Percentiles rank a stretch among this genome's conserved stretches.
These are phyloP conservation scores for Hordeum marinum DNA, from an alignment of 176 grass and related monocot species.

Conservation along the genomic window DNA sequence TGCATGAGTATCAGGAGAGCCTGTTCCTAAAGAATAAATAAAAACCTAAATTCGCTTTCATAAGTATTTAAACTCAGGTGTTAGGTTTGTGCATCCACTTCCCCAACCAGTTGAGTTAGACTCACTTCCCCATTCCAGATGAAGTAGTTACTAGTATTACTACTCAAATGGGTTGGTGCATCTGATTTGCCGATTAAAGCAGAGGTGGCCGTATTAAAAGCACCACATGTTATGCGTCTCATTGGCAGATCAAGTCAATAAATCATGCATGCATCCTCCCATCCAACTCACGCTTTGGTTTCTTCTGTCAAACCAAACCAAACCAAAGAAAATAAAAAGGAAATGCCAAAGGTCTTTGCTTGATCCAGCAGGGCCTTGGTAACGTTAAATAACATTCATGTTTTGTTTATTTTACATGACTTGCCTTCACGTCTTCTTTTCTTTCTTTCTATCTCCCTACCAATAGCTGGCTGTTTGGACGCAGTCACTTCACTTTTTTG, in stretches of 20 bases:
- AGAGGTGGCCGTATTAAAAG: background rate
- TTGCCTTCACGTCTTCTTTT: slow-evolving; percentile 2
- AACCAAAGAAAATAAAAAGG: background rate
- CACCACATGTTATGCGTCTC: background rate
- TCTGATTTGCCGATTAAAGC: background rate
- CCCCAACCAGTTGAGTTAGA: too few relatives aligned
- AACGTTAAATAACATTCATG: background rate
- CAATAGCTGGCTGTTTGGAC: background rate
- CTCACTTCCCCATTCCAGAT: too few relatives aligned
- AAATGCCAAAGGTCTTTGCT: background rate
- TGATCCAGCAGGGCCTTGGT: background rate
- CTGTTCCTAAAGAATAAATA: too few relatives aligned
- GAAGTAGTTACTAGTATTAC: too few relatives aligned
- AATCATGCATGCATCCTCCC: background rate
- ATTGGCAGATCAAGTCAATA: background rate
- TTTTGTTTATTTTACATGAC: slow-evolving; percentile 1
- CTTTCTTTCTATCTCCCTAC: background rate
- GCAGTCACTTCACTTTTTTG: background rate
- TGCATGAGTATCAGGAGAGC: too few relatives aligned
- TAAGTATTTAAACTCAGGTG: too few relatives aligned
- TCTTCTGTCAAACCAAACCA: background rate
- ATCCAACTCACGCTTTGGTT: background rate
- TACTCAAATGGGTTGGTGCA: background rate
- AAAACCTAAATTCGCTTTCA: too few relatives aligned
- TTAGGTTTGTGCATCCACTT: too few relatives aligned